Conservation (phyloP, 352 stramenopile species). For the Pythium angustatum region DNA sequence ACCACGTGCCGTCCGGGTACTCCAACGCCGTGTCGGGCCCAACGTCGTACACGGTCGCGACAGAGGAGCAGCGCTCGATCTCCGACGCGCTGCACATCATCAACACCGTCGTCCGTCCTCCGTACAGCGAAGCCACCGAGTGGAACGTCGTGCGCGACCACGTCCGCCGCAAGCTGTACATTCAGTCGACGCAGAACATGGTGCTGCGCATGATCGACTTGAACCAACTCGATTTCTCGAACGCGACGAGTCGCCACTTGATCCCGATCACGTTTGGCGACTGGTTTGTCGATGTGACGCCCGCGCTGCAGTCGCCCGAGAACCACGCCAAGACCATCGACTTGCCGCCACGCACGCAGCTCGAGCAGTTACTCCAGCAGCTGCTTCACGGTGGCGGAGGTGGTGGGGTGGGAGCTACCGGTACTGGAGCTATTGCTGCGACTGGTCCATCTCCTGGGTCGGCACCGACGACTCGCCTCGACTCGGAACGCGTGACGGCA, state of each 20-base stretch:
- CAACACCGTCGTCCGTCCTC: constrained; percentile 59
- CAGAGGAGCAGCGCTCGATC: constrained; percentile 52
- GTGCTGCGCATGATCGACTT: constrained; percentile 63
- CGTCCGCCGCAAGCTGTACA: constrained; percentile 56
- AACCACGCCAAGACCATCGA: constrained; percentile 58
- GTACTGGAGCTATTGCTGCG: background rate
- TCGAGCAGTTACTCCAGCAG: constrained; percentile 42
- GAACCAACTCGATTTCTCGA: constrained; percentile 53
- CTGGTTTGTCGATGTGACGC: constrained; percentile 67
- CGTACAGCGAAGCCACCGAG: constrained; percentile 52
- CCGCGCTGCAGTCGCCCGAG: constrained; percentile 36
- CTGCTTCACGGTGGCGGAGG: constrained; percentile 19
- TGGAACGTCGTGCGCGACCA: constrained; percentile 79
- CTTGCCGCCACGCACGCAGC: constrained; percentile 47
- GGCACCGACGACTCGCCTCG: background rate
- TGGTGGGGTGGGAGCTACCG: background rate
- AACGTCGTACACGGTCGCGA: constrained; percentile 53
- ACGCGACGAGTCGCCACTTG: constrained; percentile 38
- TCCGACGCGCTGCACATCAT: constrained; percentile 64
- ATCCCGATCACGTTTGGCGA: constrained; percentile 64
- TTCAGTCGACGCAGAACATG: constrained; percentile 72
- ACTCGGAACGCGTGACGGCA: background rate
- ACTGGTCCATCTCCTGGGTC: background rate
- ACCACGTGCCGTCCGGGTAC: constrained; percentile 41
- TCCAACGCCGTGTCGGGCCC: constrained; percentile 23